Conservation (phyloP, 208 protist species). For the Trypanosoma brucei region DNA sequence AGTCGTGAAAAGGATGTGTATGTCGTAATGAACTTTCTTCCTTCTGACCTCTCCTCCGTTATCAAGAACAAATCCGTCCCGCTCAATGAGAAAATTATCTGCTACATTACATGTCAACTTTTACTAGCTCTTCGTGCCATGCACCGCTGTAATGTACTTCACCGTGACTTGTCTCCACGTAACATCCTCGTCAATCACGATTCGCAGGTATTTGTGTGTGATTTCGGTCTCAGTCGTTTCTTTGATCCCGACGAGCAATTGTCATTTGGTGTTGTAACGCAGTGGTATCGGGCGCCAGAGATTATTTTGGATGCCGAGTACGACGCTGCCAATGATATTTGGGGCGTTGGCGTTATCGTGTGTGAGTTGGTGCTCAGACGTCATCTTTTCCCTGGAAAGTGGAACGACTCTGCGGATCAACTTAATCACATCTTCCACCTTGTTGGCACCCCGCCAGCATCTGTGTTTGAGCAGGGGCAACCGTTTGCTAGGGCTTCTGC, state of each 20-base stretch:
- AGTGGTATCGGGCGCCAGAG: slow-evolving; percentile 92
- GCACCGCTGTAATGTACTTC: slow-evolving; percentile 73
- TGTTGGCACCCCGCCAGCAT: slow-evolving; percentile 91
- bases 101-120: slow-evolving; percentile 84
- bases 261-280: slow-evolving; percentile 88
- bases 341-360: slow-evolving; percentile 89
- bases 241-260: slow-evolving; percentile 91
- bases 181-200: slow-evolving; percentile 90
- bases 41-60: slow-evolving; percentile 75
- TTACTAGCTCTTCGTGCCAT: slow-evolving; percentile 87
- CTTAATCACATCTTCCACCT: slow-evolving; percentile 90
- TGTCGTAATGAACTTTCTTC: slow-evolving; percentile 89
- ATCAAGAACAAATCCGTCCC: slow-evolving; percentile 76
- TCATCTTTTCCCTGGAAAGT: slow-evolving; percentile 90
- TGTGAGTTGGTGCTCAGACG: slow-evolving; percentile 86
- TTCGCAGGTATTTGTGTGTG: slow-evolving; percentile 86
- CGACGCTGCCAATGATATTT: slow-evolving; percentile 82
- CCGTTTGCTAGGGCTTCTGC: slow-evolving; percentile 85
- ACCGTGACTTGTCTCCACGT: slow-evolving; percentile 85
- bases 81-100: slow-evolving; percentile 75
- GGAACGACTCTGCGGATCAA: slow-evolving; percentile 92
- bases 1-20: slow-evolving; percentile 91
- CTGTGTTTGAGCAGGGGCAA: slow-evolving; percentile 62
- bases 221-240: slow-evolving; percentile 90
- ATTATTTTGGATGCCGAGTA: slow-evolving; percentile 89